A percentile compares a stretch with the other conserved stretches of the same genome.
Evolutionary conservation across 768 basidiomycete genomes (phyloP).

Genomic region (Tubosaeta brunneosetosa): DNA sequence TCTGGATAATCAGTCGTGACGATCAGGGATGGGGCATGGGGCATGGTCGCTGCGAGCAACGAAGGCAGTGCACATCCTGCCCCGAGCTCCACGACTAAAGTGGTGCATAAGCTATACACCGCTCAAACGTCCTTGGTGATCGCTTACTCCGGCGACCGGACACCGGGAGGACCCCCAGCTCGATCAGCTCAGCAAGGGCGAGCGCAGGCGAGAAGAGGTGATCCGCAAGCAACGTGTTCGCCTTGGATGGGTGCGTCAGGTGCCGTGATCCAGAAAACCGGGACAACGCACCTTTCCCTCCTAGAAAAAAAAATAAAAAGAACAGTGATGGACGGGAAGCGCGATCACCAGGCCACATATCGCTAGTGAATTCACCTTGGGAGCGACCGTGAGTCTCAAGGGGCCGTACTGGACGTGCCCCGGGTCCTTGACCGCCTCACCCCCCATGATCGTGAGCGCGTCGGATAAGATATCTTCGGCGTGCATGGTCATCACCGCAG

Average conservation of each 20-base stretch:
- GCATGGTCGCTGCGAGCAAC: slow-evolving; percentile 46
- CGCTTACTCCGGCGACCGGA: slow-evolving; percentile 38
- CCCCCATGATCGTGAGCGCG: slow-evolving; percentile 48
- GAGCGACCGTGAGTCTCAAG: slow-evolving; percentile 49
- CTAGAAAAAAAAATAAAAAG: slow-evolving; percentile 25
- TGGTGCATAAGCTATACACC: not conserved
- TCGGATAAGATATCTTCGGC: slow-evolving; percentile 53
- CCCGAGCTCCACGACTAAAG: slow-evolving; percentile 64
- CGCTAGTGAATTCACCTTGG: slow-evolving; percentile 41
- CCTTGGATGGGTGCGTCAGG: slow-evolving; percentile 33
- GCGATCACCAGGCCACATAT: not conserved
- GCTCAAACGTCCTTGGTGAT: not conserved
- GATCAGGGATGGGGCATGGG: slow-evolving; percentile 45
- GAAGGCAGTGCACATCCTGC: slow-evolving; percentile 68
- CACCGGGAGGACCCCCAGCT: slow-evolving; percentile 47
- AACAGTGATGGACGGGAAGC: too few relatives aligned
- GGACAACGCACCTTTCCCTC: slow-evolving; percentile 51
- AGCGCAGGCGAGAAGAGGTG: slow-evolving; percentile 69
- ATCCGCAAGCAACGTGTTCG: slow-evolving; percentile 67
- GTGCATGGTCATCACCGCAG: slow-evolving; percentile 3
- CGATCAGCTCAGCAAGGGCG: slow-evolving; percentile 61
- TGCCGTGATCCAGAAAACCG: slow-evolving; percentile 3
- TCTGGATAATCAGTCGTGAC: slow-evolving; percentile 72
- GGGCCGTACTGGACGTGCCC: slow-evolving; percentile 50
- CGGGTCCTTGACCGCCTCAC: slow-evolving; percentile 38